Percentiles rank a stretch among this genome's conserved stretches.
Evolutionary conservation across 1,284 basidiomycete species (phyloP).

Genomic region (Trametes sp.): DNA sequence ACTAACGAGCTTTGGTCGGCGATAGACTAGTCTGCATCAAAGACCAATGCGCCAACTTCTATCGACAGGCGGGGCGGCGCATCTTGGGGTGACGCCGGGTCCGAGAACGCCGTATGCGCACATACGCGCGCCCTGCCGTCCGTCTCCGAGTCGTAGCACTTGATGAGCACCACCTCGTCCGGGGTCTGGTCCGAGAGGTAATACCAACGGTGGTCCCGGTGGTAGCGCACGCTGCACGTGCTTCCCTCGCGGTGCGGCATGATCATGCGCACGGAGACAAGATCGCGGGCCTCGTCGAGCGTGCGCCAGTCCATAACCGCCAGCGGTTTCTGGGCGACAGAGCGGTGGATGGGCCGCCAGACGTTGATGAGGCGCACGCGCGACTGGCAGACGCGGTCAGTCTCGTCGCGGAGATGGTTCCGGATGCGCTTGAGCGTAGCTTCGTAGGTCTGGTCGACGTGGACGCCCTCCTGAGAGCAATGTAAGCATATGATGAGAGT

Average conservation of each 20-base stretch:
- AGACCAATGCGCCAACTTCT: constrained; percentile 49
- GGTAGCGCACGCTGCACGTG: constrained; percentile 46
- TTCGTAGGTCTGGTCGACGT: constrained; percentile 64
- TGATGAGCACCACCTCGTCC: constrained; percentile 55
- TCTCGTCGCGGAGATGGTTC: constrained; percentile 50
- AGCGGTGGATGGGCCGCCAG: constrained; percentile 57
- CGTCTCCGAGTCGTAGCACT: constrained; percentile 53
- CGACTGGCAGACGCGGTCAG: constrained; percentile 49
- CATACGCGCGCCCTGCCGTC: constrained; percentile 48
- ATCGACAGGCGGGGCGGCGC: constrained; percentile 52
- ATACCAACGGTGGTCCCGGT: constrained; percentile 52
- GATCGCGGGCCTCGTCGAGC: constrained; percentile 44
- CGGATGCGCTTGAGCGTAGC: constrained; percentile 58
- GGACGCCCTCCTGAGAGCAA: constrained; percentile 47
- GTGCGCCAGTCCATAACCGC: constrained; percentile 53
- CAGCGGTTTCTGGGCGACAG: constrained; percentile 55
- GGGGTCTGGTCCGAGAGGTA: constrained; percentile 55
- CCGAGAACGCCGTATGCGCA: constrained; percentile 54
- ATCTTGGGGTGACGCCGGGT: constrained; percentile 46
- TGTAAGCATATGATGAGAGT: too few relatives aligned
- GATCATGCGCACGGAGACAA: constrained; percentile 44
- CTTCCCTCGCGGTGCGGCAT: constrained; percentile 44
- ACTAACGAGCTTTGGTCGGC: too few relatives aligned
- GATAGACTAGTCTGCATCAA: constrained; percentile 41
- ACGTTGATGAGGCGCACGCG: constrained; percentile 64